Evolutionary conservation across 352 stramenopile genomes (phyloP).

Genomic region (Pythium dissimile): DNA sequence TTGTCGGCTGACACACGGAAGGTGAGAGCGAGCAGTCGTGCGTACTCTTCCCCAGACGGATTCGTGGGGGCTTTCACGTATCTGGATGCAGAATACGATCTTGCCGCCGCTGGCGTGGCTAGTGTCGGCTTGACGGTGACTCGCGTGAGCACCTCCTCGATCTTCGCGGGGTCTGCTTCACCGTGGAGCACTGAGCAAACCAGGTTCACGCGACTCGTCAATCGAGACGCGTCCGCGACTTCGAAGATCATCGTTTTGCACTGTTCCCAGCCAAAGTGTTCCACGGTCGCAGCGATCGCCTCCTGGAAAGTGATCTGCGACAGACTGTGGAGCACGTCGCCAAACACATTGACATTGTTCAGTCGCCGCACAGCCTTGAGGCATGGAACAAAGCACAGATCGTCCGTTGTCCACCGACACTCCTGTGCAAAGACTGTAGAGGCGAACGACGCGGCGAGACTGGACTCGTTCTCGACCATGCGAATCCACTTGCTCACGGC

Average conservation of each 20-base stretch:
- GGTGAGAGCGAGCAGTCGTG: not conserved
- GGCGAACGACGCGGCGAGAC: constrained; percentile 3
- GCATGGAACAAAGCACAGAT: constrained; percentile 14
- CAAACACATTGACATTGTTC: constrained; percentile 13
- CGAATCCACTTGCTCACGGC: constrained; percentile 15
- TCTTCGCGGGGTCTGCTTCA: not conserved
- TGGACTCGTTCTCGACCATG: constrained; percentile 10
- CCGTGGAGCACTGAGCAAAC: constrained; percentile 4
- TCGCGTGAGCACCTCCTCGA: not conserved
- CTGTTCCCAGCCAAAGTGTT: constrained; percentile 17
- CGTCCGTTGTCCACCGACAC: constrained; percentile 9
- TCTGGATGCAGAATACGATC: not conserved
- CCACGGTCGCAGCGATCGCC: constrained; percentile 4
- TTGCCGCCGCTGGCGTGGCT: not conserved
- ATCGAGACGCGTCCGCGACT: not conserved
- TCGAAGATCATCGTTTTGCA: constrained; percentile 4
- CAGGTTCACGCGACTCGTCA: constrained; percentile 7
- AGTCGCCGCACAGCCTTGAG: constrained; percentile 10
- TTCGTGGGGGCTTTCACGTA: not conserved
- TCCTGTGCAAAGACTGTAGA: constrained; percentile 2
- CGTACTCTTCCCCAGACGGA: constrained; percentile 5
- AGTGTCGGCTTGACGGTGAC: constrained; percentile 8
- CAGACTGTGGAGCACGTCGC: constrained; percentile 16
- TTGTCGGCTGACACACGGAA: constrained; percentile 5
- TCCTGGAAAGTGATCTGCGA: constrained; percentile 5